Evolutionary conservation across 495 filamentous ascomycete species (phyloP).

Genomic region (Tuber indicum): DNA sequence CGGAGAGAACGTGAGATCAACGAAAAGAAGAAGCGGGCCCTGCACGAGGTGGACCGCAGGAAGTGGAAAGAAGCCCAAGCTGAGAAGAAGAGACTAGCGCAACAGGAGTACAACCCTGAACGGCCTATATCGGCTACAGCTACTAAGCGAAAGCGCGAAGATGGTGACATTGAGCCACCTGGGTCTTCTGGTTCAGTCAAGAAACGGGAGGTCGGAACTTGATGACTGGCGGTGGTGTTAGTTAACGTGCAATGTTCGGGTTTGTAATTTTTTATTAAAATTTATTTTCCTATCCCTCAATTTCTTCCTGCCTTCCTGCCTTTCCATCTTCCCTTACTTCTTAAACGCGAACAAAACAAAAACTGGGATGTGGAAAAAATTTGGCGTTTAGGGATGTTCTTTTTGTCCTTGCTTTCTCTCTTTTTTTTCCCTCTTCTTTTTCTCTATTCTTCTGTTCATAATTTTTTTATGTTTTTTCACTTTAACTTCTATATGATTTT

Average conservation of each 20-base stretch:
- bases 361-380: background rate
- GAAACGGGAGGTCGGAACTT: background rate
- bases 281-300: background rate
- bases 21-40: constrained; percentile 64
- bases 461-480: background rate
- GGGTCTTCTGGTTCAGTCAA: background rate
- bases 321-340: background rate
- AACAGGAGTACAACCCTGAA: constrained; percentile 39
- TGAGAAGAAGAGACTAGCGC: constrained; percentile 49
- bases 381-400: background rate
- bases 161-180: background rate
- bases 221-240: background rate
- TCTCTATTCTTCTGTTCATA: background rate
- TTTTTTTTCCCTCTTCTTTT: background rate
- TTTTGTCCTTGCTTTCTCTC: background rate
- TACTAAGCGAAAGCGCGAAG: background rate
- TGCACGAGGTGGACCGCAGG: constrained; percentile 50
- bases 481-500: background rate
- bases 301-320: background rate
- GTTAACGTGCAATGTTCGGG: background rate
- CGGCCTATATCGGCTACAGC: constrained; percentile 10
- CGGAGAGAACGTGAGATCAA: constrained; percentile 80
- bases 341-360: background rate
- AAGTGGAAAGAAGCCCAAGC: constrained; percentile 46
- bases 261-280: background rate